Percentiles rank a stretch among this genome's conserved stretches.
These are phyloP conservation scores for Aegilops bicornis DNA, from an alignment of 176 grass and related monocot genomes.

Conservation along the genomic window DNA sequence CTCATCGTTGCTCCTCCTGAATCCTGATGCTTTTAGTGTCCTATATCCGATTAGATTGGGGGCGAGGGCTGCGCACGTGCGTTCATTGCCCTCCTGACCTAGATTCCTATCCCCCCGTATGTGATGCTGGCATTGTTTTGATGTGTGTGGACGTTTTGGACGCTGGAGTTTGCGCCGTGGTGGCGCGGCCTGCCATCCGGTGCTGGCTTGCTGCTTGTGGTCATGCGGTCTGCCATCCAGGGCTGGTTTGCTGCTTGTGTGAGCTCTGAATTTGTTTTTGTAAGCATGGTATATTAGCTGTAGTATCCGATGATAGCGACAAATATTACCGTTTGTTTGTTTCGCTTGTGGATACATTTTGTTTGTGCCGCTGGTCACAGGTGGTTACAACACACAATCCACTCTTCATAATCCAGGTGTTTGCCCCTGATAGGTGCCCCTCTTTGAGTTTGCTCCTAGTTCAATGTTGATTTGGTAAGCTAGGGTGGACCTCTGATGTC, in stretches of 20 bases:
- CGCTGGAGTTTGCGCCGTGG: not conserved
- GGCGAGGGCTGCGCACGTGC: not conserved
- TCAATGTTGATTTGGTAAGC: not conserved
- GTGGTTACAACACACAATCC: not conserved
- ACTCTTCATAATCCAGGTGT: conserved; percentile 7
- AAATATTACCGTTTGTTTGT: conserved; percentile 5
- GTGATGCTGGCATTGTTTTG: conserved; percentile 7
- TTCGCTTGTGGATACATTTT: not conserved
- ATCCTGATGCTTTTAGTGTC: not conserved
- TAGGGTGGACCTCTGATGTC: not conserved
- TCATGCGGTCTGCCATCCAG: not conserved
- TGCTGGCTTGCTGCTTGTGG: not conserved
- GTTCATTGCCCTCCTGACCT: conserved; percentile 29
- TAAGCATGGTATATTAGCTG: not conserved
- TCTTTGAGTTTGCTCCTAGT: not conserved
- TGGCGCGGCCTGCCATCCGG: not conserved
- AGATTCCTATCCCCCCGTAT: conserved; percentile 15
- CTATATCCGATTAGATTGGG: conserved; percentile 18
- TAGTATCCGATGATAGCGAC: conserved; percentile 33
- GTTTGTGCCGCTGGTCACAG: not conserved
- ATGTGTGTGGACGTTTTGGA: not conserved
- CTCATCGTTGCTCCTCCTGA: not conserved
- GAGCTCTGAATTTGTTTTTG: not conserved
- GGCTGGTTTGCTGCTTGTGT: conserved; percentile 1
- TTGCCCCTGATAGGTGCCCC: conserved; percentile 21